These are phyloP conservation scores for Eucalyptus globulus DNA, from an alignment of 345 rosid genomes.

Conservation along the genomic window DNA sequence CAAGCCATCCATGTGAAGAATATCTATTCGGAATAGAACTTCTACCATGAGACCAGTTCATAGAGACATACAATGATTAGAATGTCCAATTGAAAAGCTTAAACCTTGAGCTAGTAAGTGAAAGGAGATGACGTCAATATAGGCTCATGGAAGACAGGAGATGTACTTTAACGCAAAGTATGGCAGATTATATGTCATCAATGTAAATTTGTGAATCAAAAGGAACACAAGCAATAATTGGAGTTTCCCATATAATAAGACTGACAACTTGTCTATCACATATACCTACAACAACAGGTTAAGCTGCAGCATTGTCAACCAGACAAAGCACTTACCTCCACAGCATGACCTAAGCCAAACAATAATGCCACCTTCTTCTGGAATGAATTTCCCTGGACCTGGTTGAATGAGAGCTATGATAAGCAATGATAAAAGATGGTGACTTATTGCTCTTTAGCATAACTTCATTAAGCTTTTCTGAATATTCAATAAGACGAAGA, in stretches of 20 bases:
- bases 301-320: neutral
- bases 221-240: neutral
- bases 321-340: constrained; percentile 41
- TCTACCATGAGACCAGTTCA: neutral
- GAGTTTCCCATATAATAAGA: neutral
- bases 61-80: neutral
- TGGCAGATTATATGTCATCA: neutral
- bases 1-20: neutral
- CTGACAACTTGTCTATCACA: neutral
- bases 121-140: neutral
- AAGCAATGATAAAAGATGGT: neutral
- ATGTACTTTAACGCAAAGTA: neutral
- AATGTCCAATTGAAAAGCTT: neutral
- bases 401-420: constrained; percentile 1
- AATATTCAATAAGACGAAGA: neutral
- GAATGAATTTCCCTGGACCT: constrained; percentile 94
- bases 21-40: neutral
- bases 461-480: neutral
- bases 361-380: constrained; percentile 79
- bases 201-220: neutral
- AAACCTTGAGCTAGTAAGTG: neutral
- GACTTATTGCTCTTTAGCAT: neutral
- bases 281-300: neutral
- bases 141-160: neutral
- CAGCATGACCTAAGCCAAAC: constrained; percentile 60